phyloP scores from a whole-genome alignment of 2,329 filamentous ascomycete species.

The Pseudopithomyces chartarum region DNA sequence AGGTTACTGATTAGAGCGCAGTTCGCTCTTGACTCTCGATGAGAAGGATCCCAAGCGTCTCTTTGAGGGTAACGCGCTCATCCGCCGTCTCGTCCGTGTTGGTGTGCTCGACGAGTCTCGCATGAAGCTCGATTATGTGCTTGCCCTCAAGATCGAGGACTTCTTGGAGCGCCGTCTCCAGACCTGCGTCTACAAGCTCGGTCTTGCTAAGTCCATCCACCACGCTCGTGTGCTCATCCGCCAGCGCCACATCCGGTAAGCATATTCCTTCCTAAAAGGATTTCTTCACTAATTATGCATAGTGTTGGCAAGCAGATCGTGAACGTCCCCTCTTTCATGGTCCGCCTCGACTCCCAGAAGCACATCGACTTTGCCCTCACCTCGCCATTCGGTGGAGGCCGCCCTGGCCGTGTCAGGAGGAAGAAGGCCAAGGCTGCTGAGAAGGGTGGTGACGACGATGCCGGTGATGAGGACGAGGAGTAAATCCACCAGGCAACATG shows the following conservation, averaged over 20 bases:
- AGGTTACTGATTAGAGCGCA: conserved; percentile 48
- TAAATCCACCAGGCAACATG: conserved; percentile 40
- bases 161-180: conserved; percentile 99
- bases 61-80: conserved; percentile 99
- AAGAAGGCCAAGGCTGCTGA: conserved; percentile 99
- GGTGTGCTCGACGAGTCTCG: conserved; percentile 99
- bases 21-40: conserved; percentile 99
- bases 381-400: conserved; percentile 96
- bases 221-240: conserved; percentile 99
- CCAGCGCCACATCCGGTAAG: conserved; percentile 93
- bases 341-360: conserved; percentile 99
- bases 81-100: conserved; percentile 99
- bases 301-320: conserved; percentile 6
- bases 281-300: neutral
- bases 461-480: conserved; percentile 87
- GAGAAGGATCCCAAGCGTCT: conserved; percentile 99
- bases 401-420: conserved; percentile 95
- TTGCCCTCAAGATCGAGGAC: conserved; percentile 98
- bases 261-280: neutral
- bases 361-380: conserved; percentile 99
- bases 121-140: conserved; percentile 99
- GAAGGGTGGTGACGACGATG: conserved; percentile 78
- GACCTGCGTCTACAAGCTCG: conserved; percentile 99
- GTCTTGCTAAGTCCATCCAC: conserved; percentile 99
- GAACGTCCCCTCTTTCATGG: conserved; percentile 96